Evolutionary conservation across 805 yeast species (phyloP).

Genomic region (Yamadazyma nakazawae): DNA sequence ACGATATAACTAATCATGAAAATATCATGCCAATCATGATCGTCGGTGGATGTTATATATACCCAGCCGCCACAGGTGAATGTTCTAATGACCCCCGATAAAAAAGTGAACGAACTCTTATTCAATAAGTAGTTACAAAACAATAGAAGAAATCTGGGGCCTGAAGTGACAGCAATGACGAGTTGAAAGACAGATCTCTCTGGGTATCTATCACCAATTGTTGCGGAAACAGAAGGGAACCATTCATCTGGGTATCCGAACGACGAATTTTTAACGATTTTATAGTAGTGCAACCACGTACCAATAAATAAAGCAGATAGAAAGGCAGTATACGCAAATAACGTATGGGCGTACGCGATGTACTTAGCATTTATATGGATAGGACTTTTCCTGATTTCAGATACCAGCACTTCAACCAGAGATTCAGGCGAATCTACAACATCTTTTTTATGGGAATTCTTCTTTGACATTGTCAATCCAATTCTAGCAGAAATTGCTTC

Average conservation of each 20-base stretch:
- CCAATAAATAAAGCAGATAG: conserved; percentile 73
- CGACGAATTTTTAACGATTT: conserved; percentile 82
- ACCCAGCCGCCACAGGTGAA: conserved; percentile 99
- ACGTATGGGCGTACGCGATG: conserved; percentile 69
- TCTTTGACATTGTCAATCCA: background rate
- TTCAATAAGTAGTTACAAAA: conserved; percentile 48
- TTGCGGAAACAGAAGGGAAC: conserved; percentile 97
- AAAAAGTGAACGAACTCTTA: conserved; percentile 18
- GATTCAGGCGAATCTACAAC: background rate
- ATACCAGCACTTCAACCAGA: background rate
- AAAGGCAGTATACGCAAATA: conserved; percentile 73
- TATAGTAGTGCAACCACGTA: conserved; percentile 71
- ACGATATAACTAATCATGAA: conserved; percentile 91
- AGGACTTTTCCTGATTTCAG: background rate
- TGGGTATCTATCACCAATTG: conserved; percentile 96
- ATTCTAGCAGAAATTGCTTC: background rate
- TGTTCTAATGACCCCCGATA: conserved; percentile 80
- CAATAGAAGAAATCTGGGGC: conserved; percentile 77
- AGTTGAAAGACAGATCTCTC: conserved; percentile 91
- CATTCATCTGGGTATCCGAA: conserved; percentile 96
- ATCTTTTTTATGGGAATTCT: background rate
- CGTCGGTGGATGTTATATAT: conserved; percentile 93
- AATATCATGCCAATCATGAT: conserved; percentile 93
- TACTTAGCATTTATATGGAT: conserved; percentile 53
- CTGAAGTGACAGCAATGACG: conserved; percentile 87